Percentiles rank a stretch among this genome's conserved stretches.
Evolutionary conservation across 306 rosid genomes (phyloP).

Genomic region (Malus sylvestris): DNA sequence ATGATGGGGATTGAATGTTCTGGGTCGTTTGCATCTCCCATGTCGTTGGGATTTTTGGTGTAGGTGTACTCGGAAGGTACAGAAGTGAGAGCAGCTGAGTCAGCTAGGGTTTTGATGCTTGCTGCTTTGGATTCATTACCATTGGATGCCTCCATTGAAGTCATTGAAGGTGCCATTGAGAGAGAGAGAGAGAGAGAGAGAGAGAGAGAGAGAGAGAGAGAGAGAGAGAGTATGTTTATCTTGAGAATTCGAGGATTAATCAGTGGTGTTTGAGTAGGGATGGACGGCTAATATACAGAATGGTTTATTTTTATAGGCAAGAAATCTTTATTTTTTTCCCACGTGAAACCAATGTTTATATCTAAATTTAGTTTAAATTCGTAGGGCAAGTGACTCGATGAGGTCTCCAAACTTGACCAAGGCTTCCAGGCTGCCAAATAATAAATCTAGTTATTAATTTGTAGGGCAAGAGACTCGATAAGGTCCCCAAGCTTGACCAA

Average conservation of each 20-base stretch:
- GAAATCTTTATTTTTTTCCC: background rate
- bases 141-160: background rate
- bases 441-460: too few species aligned
- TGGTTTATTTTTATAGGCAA: background rate
- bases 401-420: background rate
- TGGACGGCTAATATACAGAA: too few species aligned
- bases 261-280: too few species aligned
- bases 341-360: background rate
- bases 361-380: too few species aligned
- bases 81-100: constrained; percentile 29
- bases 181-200: background rate
- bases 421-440: too few species aligned
- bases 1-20: constrained; percentile 28
- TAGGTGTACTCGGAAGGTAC: constrained; percentile 32
- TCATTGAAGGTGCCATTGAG: background rate
- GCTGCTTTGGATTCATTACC: background rate
- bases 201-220: too few species aligned
- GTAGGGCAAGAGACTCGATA: too few species aligned
- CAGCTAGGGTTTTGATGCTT: constrained; percentile 27
- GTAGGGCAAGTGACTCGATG: background rate
- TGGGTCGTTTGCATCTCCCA: constrained; percentile 25
- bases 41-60: constrained; percentile 7
- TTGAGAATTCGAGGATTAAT: too few species aligned
- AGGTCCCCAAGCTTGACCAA: too few species aligned
- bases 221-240: too few species aligned